Evolutionary conservation across 345 rosid genomes (phyloP).

Genomic region (Populus euphratica): DNA sequence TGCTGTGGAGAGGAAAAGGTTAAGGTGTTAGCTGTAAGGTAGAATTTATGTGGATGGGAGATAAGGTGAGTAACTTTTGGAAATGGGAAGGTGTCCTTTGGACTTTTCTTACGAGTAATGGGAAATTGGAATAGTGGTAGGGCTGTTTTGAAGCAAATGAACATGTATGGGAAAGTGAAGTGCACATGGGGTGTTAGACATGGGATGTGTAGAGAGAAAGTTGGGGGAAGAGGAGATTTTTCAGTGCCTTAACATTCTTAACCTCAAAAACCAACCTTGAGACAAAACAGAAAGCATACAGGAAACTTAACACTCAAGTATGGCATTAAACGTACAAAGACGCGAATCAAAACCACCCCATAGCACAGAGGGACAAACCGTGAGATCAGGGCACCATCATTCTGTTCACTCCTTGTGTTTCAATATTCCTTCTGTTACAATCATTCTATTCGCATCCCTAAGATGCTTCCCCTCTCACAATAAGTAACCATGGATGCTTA

Average conservation of each 20-base stretch:
- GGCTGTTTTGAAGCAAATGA: slow-evolving; percentile 23
- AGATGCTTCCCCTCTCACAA: neutral
- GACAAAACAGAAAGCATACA: neutral
- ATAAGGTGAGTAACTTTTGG: slow-evolving; percentile 11
- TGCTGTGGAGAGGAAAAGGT: slow-evolving; percentile 11
- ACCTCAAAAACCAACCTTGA: neutral
- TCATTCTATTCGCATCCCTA: neutral
- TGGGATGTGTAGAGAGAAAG: neutral
- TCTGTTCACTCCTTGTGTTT: neutral
- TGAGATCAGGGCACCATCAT: neutral
- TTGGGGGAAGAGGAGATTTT: neutral
- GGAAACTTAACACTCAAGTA: neutral
- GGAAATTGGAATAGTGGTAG: slow-evolving; percentile 18
- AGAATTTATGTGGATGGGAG: slow-evolving; percentile 19
- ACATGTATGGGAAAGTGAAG: slow-evolving; percentile 34
- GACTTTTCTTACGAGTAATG: neutral
- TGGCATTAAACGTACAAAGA: too few species aligned
- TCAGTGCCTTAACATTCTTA: neutral
- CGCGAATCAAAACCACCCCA: too few species aligned
- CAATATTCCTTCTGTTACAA: neutral
- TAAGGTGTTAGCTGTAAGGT: slow-evolving; percentile 31
- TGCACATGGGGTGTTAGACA: slow-evolving; percentile 42
- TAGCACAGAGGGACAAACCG: neutral
- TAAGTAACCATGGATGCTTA: neutral
- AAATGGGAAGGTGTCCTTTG: slow-evolving; percentile 14